These are phyloP conservation scores for Suillus subaureus DNA, from an alignment of 768 basidiomycete genomes.

Conservation along the genomic window DNA sequence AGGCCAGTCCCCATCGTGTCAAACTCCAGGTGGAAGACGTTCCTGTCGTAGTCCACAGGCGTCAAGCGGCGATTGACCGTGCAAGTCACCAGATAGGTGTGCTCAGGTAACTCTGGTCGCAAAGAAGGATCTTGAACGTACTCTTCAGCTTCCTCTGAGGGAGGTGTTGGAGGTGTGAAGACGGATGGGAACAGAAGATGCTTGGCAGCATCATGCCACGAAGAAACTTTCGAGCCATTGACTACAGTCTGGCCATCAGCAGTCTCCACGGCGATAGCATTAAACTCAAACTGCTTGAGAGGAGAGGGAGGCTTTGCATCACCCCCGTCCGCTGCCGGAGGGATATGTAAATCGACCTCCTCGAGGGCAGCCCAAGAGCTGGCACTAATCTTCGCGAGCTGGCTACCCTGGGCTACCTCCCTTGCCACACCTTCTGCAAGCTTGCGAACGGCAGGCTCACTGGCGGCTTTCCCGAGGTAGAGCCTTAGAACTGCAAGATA, in stretches of 20 bases:
- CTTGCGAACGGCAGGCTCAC: conserved; percentile 52
- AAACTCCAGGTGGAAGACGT: conserved; percentile 99
- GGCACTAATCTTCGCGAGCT: conserved; percentile 54
- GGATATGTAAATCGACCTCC: conserved; percentile 48
- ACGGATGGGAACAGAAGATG: conserved; percentile 87
- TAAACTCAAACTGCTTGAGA: conserved; percentile 66
- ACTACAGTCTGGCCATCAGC: conserved; percentile 57
- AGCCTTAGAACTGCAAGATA: conserved; percentile 85
- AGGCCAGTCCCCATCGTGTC: conserved; percentile 89
- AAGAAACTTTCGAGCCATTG: conserved; percentile 60
- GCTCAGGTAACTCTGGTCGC: conserved; percentile 85
- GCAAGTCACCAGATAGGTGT: conserved; percentile 92
- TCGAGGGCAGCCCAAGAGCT: conserved; percentile 68
- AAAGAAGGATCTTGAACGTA: conserved; percentile 67
- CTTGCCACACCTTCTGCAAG: conserved; percentile 51
- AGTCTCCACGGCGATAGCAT: conserved; percentile 72
- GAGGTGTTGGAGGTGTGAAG: conserved; percentile 56
- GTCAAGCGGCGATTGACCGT: conserved; percentile 94
- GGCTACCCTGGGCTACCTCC: conserved; percentile 43
- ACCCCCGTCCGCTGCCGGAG: conserved; percentile 21
- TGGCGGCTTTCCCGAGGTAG: conserved; percentile 70
- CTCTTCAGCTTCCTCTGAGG: conserved; percentile 36
- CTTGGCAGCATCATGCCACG: conserved; percentile 87
- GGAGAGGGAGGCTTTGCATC: conserved; percentile 27
- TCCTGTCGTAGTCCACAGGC: conserved; percentile 93